Base-by-base conservation (phyloP, 2,329 filamentous ascomycete genomes). In the Fusarium coffeatum region DNA sequence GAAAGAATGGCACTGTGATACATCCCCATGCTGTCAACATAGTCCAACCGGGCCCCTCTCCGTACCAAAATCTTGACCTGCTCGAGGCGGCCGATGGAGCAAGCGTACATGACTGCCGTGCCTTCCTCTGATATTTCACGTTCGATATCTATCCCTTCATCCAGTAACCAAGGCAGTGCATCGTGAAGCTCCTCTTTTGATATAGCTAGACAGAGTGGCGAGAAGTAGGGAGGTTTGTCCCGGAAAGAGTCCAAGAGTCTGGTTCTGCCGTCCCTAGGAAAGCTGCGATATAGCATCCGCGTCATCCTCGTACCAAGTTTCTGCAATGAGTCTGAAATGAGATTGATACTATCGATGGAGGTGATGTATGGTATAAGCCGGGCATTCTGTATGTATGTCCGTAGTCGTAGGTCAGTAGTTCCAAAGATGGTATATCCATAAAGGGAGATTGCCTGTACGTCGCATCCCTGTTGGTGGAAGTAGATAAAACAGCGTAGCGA, bases 1-100 rank as follows among this genome's bases (percentile, higher is more conserved):
- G 43, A 20, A 2, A 8, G 1, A 11, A 46, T 27, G 10, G 6
- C 43, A 3, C 43, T 46, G 16, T 13, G 11, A 12, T 46, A 28
- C 0, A 1, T 25, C 15, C 43, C 42, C 0, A 6, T 11, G 5
- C 9, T 11, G 2, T 18, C 16, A 16, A 25, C 16, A 18, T 46
- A 46, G 0, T 12, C 5, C 11, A 46, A 12, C 10, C 3, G 1
- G 3, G 22, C 43, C 22, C 23, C 43, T 0, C 16, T 46, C 18
- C 43, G 23, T 8, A 46, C 23, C 4, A 46, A 10, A 27, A 46
- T 8, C 11, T 8, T 46, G 8, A 46, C 10, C 15, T 11, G 15
- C 20, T 27, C 43, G 8, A 46, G 1, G 22, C 23, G 15, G 3
- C 43, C 43, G 18, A 18, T 10, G 10, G 43, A 20, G 16, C 22